Percentiles rank a stretch among this genome's conserved stretches.
phyloP scores from a whole-genome alignment of 306 rosid genomes.

The Vachellia collinsii region DNA sequence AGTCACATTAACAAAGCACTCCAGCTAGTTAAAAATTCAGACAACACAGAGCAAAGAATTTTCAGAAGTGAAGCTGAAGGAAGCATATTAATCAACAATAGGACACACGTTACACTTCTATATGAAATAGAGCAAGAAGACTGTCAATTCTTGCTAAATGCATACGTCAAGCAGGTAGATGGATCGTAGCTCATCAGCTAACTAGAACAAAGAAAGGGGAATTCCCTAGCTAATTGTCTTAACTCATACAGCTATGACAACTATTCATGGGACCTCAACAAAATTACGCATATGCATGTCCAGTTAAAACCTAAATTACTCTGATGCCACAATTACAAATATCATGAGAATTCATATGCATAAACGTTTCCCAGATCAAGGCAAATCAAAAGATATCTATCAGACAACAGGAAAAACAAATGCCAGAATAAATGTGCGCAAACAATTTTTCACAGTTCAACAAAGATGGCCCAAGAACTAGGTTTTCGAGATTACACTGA shows the following conservation, averaged over 20 bases:
- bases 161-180: not conserved
- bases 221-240: slow-evolving; percentile 10
- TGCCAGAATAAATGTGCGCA: not conserved
- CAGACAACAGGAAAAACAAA: slow-evolving; percentile 13
- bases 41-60: not conserved
- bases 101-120: not conserved
- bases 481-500: not conserved
- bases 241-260: not conserved
- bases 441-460: slow-evolving; percentile 9
- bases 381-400: not conserved
- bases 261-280: not conserved
- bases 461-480: slow-evolving; percentile 21
- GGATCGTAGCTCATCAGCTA: not conserved
- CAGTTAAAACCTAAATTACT: slow-evolving; percentile 3
- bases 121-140: not conserved
- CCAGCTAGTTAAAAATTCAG: not conserved
- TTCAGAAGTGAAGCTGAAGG: not conserved
- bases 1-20: slow-evolving; percentile 1
- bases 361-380: slow-evolving; percentile 1
- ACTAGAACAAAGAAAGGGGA: not conserved
- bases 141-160: not conserved
- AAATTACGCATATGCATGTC: slow-evolving; percentile 17
- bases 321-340: not conserved
- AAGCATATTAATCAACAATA: not conserved
- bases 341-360: slow-evolving; percentile 6